Percentiles rank a stretch among this genome's conserved stretches.
These are phyloP conservation scores for Trichoderma asperellum DNA, from an alignment of 2,329 filamentous ascomycete species.

Conservation along the genomic window DNA sequence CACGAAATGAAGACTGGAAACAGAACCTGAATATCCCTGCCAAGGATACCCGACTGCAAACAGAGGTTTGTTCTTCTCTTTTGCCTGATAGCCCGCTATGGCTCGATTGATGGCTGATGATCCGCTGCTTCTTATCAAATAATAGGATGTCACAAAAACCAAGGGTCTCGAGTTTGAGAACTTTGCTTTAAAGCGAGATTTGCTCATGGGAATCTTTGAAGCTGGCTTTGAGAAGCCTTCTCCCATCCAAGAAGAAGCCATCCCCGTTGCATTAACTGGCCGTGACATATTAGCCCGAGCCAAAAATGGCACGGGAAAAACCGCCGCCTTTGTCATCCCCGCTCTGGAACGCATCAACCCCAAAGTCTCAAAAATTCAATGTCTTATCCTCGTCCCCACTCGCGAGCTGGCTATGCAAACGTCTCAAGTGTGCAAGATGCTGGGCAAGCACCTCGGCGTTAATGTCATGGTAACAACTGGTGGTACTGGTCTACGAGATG, in stretches of 20 bases:
- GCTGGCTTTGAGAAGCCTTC: constrained; percentile 98
- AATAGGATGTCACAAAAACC: constrained; percentile 93
- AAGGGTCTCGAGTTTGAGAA: constrained; percentile 98
- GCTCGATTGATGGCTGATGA: constrained; percentile 32
- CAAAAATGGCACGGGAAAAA: constrained; percentile 99
- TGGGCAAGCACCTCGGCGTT: constrained; percentile 94
- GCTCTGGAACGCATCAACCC: constrained; percentile 95
- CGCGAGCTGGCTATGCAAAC: constrained; percentile 97
- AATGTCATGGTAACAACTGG: constrained; percentile 99
- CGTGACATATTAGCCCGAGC: constrained; percentile 94
- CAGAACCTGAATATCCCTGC: constrained; percentile 70
- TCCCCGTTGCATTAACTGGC: constrained; percentile 92
- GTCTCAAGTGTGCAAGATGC: constrained; percentile 97
- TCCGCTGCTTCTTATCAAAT: constrained; percentile 24
- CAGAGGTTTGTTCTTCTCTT: constrained; percentile 60
- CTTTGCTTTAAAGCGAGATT: constrained; percentile 89
- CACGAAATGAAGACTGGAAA: constrained; percentile 69
- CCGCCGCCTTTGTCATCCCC: constrained; percentile 95
- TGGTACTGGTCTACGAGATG: constrained; percentile 91
- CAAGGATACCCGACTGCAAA: constrained; percentile 79
- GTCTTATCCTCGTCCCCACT: constrained; percentile 93
- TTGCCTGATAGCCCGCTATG: constrained; percentile 14
- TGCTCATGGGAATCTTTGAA: constrained; percentile 99
- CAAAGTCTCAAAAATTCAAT: constrained; percentile 94
- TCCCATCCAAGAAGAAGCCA: constrained; percentile 98